A percentile compares a stretch with the other conserved stretches of the same genome.
Evolutionary conservation across 495 filamentous ascomycete species (phyloP).

Genomic region (Podospora pseudopauciseta): DNA sequence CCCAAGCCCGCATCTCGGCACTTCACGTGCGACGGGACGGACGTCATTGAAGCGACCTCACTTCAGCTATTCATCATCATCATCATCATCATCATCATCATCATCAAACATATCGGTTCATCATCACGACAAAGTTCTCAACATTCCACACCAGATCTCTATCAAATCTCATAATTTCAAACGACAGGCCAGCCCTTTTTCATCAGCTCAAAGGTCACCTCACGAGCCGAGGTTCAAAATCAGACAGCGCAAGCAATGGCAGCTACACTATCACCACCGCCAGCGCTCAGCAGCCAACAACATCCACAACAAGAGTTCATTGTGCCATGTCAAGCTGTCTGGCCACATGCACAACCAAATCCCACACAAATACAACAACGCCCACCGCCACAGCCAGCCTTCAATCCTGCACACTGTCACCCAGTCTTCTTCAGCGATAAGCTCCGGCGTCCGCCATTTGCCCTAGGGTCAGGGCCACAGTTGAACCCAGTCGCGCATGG

Average conservation of each 20-base stretch:
- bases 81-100: background rate
- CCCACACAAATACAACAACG: background rate
- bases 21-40: constrained; percentile 22
- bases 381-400: background rate
- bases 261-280: constrained; percentile 8
- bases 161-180: background rate
- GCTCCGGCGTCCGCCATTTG: constrained; percentile 41
- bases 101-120: background rate
- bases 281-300: background rate
- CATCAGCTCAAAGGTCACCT: background rate
- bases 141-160: background rate
- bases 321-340: constrained; percentile 20
- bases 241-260: constrained; percentile 11
- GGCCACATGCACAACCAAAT: background rate
- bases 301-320: background rate
- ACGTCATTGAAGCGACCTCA: constrained; percentile 19
- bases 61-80: background rate
- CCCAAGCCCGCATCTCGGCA: constrained; percentile 14
- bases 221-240: background rate
- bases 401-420: constrained; percentile 47
- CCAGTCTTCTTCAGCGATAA: constrained; percentile 59
- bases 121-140: background rate
- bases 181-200: background rate
- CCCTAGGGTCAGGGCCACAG: constrained; percentile 23
- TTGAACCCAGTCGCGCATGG: constrained; percentile 49